phyloP scores from a whole-genome alignment of 148 eudicot species.

The Persicaria maculosa region DNA sequence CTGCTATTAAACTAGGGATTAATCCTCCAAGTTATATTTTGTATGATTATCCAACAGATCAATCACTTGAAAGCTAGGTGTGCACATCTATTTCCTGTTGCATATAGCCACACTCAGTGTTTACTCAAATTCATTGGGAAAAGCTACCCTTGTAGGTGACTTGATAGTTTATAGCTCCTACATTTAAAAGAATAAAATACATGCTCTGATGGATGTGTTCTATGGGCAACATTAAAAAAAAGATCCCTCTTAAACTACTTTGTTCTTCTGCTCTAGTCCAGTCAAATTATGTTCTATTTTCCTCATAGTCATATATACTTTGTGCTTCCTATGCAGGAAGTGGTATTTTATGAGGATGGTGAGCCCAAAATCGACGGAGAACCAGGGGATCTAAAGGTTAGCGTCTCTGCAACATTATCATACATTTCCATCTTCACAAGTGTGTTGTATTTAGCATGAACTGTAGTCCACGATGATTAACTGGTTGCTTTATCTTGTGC shows the following conservation, averaged over 20 bases:
- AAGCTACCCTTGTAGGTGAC: too few relatives aligned
- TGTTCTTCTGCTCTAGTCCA: not conserved
- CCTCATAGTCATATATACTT: not conserved
- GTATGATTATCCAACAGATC: not conserved
- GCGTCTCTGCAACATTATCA: not conserved
- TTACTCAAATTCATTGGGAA: too few relatives aligned
- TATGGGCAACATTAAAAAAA: too few relatives aligned
- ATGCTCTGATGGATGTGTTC: too few relatives aligned
- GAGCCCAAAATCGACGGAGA: constrained; percentile 94
- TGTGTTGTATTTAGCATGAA: not conserved
- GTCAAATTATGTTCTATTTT: not conserved
- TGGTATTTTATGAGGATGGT: constrained; percentile 84
- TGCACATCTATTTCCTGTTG: not conserved
- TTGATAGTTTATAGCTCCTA: too few relatives aligned
- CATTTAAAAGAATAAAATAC: too few relatives aligned
- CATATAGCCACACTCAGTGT: too few relatives aligned
- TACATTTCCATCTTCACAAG: not conserved
- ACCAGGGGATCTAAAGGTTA: constrained; percentile 88
- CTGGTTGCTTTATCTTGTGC: constrained; percentile 14
- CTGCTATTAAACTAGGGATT: not conserved
- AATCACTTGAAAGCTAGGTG: not conserved
- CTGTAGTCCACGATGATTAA: not conserved
- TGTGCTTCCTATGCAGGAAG: constrained; percentile 44
- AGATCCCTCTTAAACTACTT: too few relatives aligned
- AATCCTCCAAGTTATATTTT: not conserved